Percentiles rank a stretch among this genome's conserved stretches.
Conservation (phyloP, 1,284 basidiomycete species). For the Fomitopsis betulina region DNA sequence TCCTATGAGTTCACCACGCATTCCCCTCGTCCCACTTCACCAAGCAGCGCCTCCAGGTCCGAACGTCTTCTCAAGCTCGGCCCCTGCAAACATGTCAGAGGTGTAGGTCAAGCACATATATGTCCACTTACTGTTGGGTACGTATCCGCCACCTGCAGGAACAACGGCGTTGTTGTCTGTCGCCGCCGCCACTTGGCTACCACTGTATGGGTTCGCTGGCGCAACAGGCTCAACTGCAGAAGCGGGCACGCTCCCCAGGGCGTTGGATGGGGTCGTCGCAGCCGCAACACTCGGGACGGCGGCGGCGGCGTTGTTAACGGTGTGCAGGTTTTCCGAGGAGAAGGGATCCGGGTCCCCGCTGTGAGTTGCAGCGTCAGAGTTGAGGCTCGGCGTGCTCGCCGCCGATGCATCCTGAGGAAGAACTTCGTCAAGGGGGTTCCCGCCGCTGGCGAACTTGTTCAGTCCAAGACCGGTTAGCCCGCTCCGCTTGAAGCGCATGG, state of each 20-base stretch:
- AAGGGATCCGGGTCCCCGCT: background rate
- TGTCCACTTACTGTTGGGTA: background rate
- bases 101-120: background rate
- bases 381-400: background rate
- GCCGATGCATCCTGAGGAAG: background rate
- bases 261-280: background rate
- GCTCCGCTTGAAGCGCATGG: conserved; percentile 4
- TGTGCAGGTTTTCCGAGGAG: background rate
- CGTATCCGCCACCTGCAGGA: background rate
- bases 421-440: background rate
- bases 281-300: background rate
- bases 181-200: no score
- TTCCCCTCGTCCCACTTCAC: background rate
- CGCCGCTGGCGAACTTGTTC: background rate
- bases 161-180: background rate
- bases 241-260: background rate
- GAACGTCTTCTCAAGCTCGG: background rate
- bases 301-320: background rate
- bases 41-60: background rate
- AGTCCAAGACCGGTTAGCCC: background rate
- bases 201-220: conserved; percentile 1
- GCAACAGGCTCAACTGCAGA: background rate
- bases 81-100: background rate
- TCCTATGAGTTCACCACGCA: background rate
- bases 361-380: background rate